Percentiles rank a stretch among this genome's conserved stretches.
Evolutionary conservation across 2,329 filamentous ascomycete genomes (phyloP).

Genomic region (Arthrobotrys pseudoclavata): DNA sequence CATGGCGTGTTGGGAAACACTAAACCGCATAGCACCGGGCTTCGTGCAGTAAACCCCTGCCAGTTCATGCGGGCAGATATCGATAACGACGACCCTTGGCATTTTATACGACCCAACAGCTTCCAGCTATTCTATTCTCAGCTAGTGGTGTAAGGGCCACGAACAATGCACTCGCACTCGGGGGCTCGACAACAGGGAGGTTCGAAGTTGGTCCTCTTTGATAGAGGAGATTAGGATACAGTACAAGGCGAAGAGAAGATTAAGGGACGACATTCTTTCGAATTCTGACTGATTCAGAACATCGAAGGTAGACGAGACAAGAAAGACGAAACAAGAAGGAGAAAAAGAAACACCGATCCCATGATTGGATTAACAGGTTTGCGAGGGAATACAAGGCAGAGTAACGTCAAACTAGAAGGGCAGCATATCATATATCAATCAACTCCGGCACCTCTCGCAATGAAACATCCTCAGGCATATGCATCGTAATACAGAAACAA

Average conservation of each 20-base stretch:
- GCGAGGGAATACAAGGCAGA: conserved; percentile 23
- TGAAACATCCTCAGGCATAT: conserved; percentile 47
- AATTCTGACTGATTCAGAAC: not conserved
- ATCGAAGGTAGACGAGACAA: not conserved
- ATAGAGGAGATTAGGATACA: conserved; percentile 41
- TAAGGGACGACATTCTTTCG: conserved; percentile 10
- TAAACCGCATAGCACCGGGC: conserved; percentile 7
- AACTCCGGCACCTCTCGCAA: conserved; percentile 56
- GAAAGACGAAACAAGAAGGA: not conserved
- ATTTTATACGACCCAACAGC: conserved; percentile 29
- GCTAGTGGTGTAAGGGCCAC: not conserved
- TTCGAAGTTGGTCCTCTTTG: conserved; percentile 15
- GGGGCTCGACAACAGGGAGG: not conserved
- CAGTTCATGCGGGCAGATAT: conserved; percentile 40
- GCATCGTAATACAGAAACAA: conserved; percentile 34
- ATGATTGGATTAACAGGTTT: conserved; percentile 29
- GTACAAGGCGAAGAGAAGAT: conserved; percentile 6
- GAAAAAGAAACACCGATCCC: conserved; percentile 46
- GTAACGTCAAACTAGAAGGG: conserved; percentile 3
- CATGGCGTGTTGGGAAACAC: conserved; percentile 34
- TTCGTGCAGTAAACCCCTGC: conserved; percentile 19
- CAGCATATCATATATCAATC: conserved; percentile 25
- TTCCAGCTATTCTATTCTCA: conserved; percentile 14
- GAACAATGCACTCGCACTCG: not conserved
- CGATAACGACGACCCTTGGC: conserved; percentile 34